Conservation (phyloP, 2,329 filamentous ascomycete genomes). For the Chaetomiaceae sp. region DNA sequence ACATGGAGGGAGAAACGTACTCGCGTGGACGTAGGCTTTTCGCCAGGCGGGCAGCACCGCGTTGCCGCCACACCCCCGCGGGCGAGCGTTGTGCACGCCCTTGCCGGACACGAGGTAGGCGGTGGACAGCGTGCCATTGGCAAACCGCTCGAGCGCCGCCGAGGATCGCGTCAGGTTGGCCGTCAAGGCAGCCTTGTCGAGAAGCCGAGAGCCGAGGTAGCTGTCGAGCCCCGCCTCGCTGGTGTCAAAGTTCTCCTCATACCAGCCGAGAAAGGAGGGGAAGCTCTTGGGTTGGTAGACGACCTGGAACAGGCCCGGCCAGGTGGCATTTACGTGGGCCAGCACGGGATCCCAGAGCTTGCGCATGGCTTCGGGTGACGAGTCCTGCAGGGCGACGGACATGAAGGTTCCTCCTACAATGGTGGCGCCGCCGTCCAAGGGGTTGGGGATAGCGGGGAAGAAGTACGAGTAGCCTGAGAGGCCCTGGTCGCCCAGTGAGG, state of each 20-base stretch:
- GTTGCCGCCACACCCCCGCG: conserved; percentile 42
- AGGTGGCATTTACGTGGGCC: conserved; percentile 35
- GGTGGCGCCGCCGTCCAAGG: conserved; percentile 31
- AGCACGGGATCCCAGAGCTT: conserved; percentile 34
- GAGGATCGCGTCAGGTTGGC: conserved; percentile 32
- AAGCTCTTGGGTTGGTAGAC: conserved; percentile 24
- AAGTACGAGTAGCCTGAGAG: conserved; percentile 45
- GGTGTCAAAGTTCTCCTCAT: conserved; percentile 33
- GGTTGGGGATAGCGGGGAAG: conserved; percentile 35
- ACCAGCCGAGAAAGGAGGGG: conserved; percentile 37
- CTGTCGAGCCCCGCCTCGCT: conserved; percentile 32
- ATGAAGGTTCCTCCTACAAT: conserved; percentile 35
- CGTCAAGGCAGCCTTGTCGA: conserved; percentile 36
- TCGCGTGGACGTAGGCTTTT: conserved; percentile 36
- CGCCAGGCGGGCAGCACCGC: conserved; percentile 50
- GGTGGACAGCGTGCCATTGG: conserved; percentile 28
- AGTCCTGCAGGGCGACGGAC: conserved; percentile 34
- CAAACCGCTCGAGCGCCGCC: conserved; percentile 35
- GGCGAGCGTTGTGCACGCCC: conserved; percentile 40
- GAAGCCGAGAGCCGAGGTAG: conserved; percentile 41
- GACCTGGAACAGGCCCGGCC: conserved; percentile 30
- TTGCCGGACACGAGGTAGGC: conserved; percentile 41
- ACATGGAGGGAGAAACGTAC: conserved; percentile 30
- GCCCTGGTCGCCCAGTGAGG: conserved; percentile 44
- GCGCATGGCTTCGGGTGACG: conserved; percentile 26